Conservation (phyloP, 176 grass and related monocot species). For the Lolium rigidum region DNA sequence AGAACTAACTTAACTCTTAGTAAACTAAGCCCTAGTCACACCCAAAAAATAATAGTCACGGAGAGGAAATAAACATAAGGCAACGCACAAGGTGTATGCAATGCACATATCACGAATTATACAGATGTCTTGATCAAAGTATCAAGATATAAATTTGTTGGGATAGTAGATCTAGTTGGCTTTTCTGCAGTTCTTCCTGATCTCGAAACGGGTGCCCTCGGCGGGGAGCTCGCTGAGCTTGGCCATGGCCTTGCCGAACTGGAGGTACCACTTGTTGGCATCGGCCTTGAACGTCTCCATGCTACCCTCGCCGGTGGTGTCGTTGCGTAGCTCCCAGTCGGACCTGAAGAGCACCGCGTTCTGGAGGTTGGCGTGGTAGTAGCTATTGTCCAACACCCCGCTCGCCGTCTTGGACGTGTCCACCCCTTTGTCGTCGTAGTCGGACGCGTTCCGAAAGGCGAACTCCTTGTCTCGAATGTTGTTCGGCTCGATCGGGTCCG, state of each 20-base stretch:
- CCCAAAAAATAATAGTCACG: too few relatives aligned
- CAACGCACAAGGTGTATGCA: too few relatives aligned
- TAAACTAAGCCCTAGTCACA: too few relatives aligned
- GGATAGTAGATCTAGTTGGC: too few relatives aligned
- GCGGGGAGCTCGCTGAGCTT: slow-evolving; percentile 41
- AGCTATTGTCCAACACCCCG: slow-evolving; percentile 40
- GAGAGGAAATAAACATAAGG: too few relatives aligned
- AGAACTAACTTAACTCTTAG: too few relatives aligned
- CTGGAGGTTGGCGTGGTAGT: slow-evolving; percentile 43
- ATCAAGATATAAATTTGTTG: too few relatives aligned
- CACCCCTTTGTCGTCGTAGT: not conserved
- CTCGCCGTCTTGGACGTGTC: not conserved
- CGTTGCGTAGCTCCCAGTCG: slow-evolving; percentile 42
- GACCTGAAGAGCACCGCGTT: slow-evolving; percentile 48
- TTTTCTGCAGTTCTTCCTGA: slow-evolving; percentile 39
- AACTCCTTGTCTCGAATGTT: not conserved
- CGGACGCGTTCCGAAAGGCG: not conserved
- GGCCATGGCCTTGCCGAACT: slow-evolving; percentile 41
- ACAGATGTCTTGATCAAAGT: too few relatives aligned
- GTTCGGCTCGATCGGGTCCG: not conserved
- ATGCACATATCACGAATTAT: too few relatives aligned
- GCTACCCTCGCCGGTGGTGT: not conserved
- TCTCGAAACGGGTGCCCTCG: not conserved
- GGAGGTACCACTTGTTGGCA: not conserved
- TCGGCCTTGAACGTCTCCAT: too few relatives aligned